These are phyloP conservation scores for Venustampulla echinocandica DNA, from an alignment of 495 filamentous ascomycete genomes.

Conservation along the genomic window DNA sequence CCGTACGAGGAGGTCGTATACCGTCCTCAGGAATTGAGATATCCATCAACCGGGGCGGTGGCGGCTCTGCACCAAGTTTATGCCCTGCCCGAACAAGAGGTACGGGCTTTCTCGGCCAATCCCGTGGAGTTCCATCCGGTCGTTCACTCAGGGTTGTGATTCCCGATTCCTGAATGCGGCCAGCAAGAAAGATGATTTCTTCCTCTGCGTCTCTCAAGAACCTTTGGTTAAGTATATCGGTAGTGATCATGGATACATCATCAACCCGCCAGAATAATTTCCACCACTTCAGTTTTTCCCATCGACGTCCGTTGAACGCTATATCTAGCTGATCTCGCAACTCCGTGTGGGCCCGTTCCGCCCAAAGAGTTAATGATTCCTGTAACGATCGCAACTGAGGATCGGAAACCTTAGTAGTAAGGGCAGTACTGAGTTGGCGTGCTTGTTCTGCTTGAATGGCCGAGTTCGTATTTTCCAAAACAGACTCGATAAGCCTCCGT, in stretches of 20 bases:
- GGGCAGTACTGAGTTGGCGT: slow-evolving; percentile 23
- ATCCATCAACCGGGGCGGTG: slow-evolving; percentile 5
- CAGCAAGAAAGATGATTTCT: slow-evolving; percentile 69
- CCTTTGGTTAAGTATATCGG: slow-evolving; percentile 62
- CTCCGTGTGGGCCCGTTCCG: slow-evolving; percentile 72
- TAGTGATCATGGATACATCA: slow-evolving; percentile 73
- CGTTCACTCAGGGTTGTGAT: slow-evolving; percentile 26
- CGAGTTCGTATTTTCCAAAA: slow-evolving; percentile 50
- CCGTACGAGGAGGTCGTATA: slow-evolving; percentile 4
- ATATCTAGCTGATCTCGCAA: slow-evolving; percentile 66
- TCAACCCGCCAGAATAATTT: slow-evolving; percentile 92
- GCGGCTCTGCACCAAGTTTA: slow-evolving; percentile 3
- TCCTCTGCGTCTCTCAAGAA: slow-evolving; percentile 71
- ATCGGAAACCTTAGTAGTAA: slow-evolving; percentile 30
- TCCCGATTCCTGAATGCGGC: slow-evolving; percentile 66
- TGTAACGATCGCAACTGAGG: slow-evolving; percentile 42
- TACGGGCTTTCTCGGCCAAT: slow-evolving; percentile 19
- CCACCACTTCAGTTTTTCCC: slow-evolving; percentile 82
- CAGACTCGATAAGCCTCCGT: slow-evolving; percentile 53
- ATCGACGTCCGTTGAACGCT: slow-evolving; percentile 60
- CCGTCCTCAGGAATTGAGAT: slow-evolving; percentile 29
- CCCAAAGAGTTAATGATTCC: slow-evolving; percentile 56
- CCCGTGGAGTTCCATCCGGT: not conserved
- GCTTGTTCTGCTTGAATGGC: slow-evolving; percentile 44
- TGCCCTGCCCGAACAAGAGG: not conserved